Percentiles rank a stretch among this genome's conserved stretches.
Evolutionary conservation across 306 rosid species (phyloP).

Genomic region (Prunus salicina): DNA sequence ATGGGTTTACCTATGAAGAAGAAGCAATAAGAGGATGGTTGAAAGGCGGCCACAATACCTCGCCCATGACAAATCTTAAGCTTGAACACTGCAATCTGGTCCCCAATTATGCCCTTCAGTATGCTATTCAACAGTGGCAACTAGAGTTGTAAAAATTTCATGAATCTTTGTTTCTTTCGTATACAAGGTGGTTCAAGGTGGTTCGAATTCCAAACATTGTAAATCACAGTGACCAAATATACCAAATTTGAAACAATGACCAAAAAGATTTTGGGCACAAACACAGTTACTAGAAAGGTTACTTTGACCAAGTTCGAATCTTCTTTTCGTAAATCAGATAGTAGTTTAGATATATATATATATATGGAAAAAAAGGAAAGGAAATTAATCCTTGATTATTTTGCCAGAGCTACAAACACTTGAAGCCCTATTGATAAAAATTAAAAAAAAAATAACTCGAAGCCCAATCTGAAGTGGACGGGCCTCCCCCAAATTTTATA

Average conservation of each 20-base stretch:
- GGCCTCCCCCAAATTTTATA: background rate
- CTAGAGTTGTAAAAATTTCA: constrained; percentile 37
- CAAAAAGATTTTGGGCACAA: too few species aligned
- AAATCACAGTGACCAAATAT: too few species aligned
- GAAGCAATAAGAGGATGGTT: constrained; percentile 94
- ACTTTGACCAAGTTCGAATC: too few species aligned
- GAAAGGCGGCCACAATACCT: constrained; percentile 78
- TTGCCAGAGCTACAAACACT: too few species aligned
- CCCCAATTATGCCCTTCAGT: constrained; percentile 79
- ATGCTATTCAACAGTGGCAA: constrained; percentile 95
- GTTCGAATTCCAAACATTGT: too few species aligned
- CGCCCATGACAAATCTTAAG: constrained; percentile 96
- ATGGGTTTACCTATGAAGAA: constrained; percentile 90
- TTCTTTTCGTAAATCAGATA: too few species aligned
- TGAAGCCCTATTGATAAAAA: background rate
- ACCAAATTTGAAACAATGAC: too few species aligned
- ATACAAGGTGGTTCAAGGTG: too few species aligned
- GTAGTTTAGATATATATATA: too few species aligned
- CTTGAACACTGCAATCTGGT: constrained; percentile 79
- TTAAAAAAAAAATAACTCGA: background rate
- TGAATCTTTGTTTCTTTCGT: background rate
- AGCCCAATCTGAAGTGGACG: background rate
- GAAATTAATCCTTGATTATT: too few species aligned
- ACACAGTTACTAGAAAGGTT: too few species aligned
- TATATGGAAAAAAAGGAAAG: too few species aligned